Conservation (phyloP, 805 yeast genomes). For the Candida stauntonica region DNA sequence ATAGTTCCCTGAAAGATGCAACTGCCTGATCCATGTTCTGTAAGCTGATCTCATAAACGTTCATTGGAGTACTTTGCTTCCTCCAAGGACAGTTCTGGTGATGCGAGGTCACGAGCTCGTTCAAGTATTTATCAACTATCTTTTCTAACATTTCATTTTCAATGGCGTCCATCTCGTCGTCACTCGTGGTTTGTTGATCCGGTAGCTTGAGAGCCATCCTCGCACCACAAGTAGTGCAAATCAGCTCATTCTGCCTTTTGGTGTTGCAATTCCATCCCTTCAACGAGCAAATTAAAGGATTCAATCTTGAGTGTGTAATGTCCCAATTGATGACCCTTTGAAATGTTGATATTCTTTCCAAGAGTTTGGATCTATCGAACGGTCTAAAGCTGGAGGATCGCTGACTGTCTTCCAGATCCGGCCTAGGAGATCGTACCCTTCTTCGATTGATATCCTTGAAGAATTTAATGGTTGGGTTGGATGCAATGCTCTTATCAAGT, state of each 20-base stretch:
- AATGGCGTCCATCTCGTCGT: constrained; percentile 4
- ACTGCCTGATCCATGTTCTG: constrained; percentile 11
- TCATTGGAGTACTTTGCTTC: constrained; percentile 18
- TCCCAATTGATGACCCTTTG: constrained; percentile 44
- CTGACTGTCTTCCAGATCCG: too few relatives aligned
- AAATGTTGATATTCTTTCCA: constrained; percentile 40
- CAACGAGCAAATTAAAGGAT: constrained; percentile 44
- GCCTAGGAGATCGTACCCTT: constrained; percentile 3
- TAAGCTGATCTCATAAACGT: constrained; percentile 15
- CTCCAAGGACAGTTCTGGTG: constrained; percentile 23
- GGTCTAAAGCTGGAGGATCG: constrained; percentile 29
- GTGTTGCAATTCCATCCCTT: constrained; percentile 47
- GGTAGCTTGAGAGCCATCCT: constrained; percentile 28
- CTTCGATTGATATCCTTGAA: constrained; percentile 9
- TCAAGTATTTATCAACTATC: constrained; percentile 14
- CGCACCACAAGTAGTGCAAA: constrained; percentile 33
- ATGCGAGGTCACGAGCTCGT: constrained; percentile 14
- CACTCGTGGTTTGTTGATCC: constrained; percentile 11
- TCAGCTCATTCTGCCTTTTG: constrained; percentile 28
- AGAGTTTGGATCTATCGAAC: constrained; percentile 31
- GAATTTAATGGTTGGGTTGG: constrained; percentile 10
- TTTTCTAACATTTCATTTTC: constrained; percentile 8
- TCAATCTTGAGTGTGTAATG: constrained; percentile 30
- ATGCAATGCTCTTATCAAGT: neutral
- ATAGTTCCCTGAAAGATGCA: constrained; percentile 5